phyloP scores from a whole-genome alignment of 345 rosid genomes.

The Populus davidiana region DNA sequence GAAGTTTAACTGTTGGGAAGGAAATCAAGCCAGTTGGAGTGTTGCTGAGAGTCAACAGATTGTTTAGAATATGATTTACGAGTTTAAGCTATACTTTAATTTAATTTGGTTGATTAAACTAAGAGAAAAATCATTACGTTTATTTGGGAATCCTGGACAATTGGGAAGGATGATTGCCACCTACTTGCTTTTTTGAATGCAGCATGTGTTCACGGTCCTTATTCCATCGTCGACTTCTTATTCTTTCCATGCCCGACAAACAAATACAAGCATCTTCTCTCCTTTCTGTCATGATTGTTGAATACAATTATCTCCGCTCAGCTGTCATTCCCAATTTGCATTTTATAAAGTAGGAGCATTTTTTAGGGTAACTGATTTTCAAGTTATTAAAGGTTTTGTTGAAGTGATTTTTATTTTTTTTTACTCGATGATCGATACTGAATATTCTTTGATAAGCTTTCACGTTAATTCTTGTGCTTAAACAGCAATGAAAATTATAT shows the following conservation, averaged over 20 bases:
- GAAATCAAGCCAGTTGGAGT: constrained; percentile 1
- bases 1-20: constrained; percentile 10
- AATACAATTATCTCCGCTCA: background rate
- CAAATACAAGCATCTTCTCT: constrained; percentile 19
- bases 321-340: background rate
- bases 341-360: background rate
- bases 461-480: too few species aligned
- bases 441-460: too few species aligned
- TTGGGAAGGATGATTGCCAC: constrained; percentile 38
- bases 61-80: background rate
- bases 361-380: background rate
- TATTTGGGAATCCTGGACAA: constrained; percentile 25
- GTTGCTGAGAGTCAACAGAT: constrained; percentile 8
- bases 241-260: constrained; percentile 37
- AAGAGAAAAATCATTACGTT: constrained; percentile 21
- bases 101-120: background rate
- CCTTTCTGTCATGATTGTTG: background rate
- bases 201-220: constrained; percentile 43
- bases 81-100: background rate
- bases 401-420: too few species aligned
- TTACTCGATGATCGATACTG: too few species aligned
- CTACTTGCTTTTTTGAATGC: constrained; percentile 21
- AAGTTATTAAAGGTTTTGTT: background rate
- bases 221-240: constrained; percentile 24
- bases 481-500: too few species aligned